phyloP scores from a whole-genome alignment of 192 early-diverging fungal genomes.

The Umbelopsis isabellina region DNA sequence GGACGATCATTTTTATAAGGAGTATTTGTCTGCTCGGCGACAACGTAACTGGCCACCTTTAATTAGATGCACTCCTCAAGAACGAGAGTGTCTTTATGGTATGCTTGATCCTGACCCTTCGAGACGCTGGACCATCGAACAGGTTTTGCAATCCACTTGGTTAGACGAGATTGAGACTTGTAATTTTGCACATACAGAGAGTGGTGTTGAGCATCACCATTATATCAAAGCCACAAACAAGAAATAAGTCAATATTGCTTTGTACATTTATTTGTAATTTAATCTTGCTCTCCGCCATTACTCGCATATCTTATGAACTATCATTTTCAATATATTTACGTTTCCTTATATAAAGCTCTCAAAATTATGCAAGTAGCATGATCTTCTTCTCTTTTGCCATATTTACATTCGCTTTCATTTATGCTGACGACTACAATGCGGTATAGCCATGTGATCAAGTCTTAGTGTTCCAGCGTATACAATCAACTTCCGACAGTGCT shows the following conservation, averaged over 20 bases:
- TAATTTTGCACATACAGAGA: constrained; percentile 16
- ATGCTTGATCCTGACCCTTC: constrained; percentile 81
- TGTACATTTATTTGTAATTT: constrained; percentile 13
- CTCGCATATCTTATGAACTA: not conserved
- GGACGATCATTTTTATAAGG: constrained; percentile 64
- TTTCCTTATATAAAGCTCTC: not conserved
- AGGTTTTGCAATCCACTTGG: constrained; percentile 77
- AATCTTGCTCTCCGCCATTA: not conserved
- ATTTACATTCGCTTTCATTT: not conserved
- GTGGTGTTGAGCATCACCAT: constrained; percentile 22
- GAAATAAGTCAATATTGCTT: not conserved
- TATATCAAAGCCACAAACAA: constrained; percentile 10
- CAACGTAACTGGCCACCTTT: constrained; percentile 67
- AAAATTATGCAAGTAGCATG: not conserved
- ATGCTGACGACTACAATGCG: not conserved
- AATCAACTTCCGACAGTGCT: not conserved
- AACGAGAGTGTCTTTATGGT: constrained; percentile 73
- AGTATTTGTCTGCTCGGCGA: constrained; percentile 57
- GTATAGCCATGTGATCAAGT: no score
- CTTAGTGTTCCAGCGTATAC: no score
- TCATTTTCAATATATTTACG: not conserved
- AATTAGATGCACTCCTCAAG: constrained; percentile 63
- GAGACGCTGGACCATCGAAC: constrained; percentile 69
- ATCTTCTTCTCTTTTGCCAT: not conserved
- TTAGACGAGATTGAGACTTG: constrained; percentile 69